Conservation (phyloP, 805 yeast genomes). For the Myxozyma neglecta region DNA sequence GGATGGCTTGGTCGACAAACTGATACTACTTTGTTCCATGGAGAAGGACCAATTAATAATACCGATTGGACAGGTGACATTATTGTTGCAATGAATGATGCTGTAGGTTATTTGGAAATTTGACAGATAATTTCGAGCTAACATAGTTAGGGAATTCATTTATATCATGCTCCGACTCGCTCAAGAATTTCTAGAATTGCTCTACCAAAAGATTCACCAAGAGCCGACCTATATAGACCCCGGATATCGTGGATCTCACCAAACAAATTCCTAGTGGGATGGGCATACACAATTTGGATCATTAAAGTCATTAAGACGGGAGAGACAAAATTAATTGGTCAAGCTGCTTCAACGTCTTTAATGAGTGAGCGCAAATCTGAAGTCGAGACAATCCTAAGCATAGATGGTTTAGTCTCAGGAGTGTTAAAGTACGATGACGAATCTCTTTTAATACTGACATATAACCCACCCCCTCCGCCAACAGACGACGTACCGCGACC, state of each 20-base stretch:
- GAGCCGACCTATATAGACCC: conserved; percentile 86
- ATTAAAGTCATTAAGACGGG: conserved; percentile 43
- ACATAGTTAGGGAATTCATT: conserved; percentile 31
- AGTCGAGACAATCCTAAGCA: conserved; percentile 34
- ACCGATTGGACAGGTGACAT: conserved; percentile 64
- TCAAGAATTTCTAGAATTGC: conserved; percentile 53
- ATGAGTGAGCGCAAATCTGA: conserved; percentile 30
- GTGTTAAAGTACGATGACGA: conserved; percentile 74
- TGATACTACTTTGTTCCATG: conserved; percentile 63
- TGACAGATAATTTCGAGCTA: conserved; percentile 34
- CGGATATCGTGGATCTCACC: conserved; percentile 64
- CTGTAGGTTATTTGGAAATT: conserved; percentile 52
- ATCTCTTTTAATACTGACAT: conserved; percentile 60
- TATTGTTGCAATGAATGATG: conserved; percentile 79
- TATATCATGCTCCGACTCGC: conserved; percentile 59
- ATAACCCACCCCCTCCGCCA: conserved; percentile 34
- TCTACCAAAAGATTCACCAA: conserved; percentile 54
- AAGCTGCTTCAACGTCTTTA: not conserved
- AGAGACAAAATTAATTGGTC: conserved; percentile 1
- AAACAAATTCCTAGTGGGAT: conserved; percentile 70
- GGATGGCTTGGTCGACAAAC: conserved; percentile 86
- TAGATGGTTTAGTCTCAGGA: conserved; percentile 67
- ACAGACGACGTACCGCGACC: conserved; percentile 28
- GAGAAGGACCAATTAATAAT: conserved; percentile 69
- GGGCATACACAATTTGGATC: conserved; percentile 80